These are phyloP conservation scores for Torrubiellomyces zombiae DNA, from an alignment of 2,329 filamentous ascomycete species.

Conservation along the genomic window DNA sequence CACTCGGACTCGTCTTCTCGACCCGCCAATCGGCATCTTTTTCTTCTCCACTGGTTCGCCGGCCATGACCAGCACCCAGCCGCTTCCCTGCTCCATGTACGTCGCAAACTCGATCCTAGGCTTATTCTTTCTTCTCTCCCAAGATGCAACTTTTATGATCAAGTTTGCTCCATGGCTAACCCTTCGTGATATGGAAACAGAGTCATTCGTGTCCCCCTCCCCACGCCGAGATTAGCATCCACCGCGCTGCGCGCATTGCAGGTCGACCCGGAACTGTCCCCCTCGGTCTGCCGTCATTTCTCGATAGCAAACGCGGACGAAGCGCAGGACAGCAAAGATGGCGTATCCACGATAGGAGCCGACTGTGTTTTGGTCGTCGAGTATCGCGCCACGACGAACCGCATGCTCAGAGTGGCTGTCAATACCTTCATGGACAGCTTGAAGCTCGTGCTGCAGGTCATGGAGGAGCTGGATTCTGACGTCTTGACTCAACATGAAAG, in stretches of 20 bases:
- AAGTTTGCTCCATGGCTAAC: constrained; percentile 2
- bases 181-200: constrained; percentile 25
- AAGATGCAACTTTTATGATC: no score
- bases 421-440: constrained; percentile 93
- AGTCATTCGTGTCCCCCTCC: constrained; percentile 64
- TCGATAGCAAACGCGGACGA: constrained; percentile 28
- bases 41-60: no score
- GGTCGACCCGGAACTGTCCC: constrained; percentile 81
- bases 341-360: no score
- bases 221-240: constrained; percentile 58
- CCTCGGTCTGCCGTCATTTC: constrained; percentile 60
- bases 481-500: constrained; percentile 33
- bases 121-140: constrained; percentile 6
- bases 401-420: constrained; percentile 90
- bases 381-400: constrained; percentile 81
- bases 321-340: constrained; percentile 11
- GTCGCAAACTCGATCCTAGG: no score
- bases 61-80: no score
- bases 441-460: constrained; percentile 68
- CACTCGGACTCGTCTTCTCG: no score
- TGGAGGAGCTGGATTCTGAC: constrained; percentile 80
- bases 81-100: constrained; percentile 50
- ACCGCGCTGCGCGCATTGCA: constrained; percentile 59
- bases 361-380: constrained; percentile 58
- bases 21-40: no score